phyloP scores from a whole-genome alignment of 2,329 filamentous ascomycete species.

The Sporothrix euskadiensis region DNA sequence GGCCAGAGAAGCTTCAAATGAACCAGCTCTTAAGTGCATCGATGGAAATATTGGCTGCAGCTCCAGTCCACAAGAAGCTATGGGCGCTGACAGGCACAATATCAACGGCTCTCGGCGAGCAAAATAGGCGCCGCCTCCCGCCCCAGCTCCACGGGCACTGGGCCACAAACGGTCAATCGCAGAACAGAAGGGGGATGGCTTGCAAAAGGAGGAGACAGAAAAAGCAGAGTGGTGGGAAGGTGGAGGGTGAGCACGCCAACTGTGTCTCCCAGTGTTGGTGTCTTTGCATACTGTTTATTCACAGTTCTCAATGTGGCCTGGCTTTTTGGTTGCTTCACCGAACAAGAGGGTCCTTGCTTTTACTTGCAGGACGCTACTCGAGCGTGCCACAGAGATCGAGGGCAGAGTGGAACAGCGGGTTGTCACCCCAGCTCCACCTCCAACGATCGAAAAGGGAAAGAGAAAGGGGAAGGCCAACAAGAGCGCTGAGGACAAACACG shows the following conservation, averaged over 20 bases:
- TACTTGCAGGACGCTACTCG: conserved; percentile 9
- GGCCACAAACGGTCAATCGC: background rate
- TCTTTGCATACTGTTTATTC: background rate
- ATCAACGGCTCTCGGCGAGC: background rate
- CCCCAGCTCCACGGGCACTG: background rate
- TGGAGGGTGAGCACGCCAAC: background rate
- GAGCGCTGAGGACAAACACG: background rate
- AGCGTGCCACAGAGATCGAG: background rate
- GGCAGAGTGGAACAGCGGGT: background rate
- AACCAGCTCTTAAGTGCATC: background rate
- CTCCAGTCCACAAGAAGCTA: background rate
- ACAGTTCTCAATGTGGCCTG: background rate
- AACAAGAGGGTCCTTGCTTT: conserved; percentile 11
- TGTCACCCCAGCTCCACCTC: background rate
- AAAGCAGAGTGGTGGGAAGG: background rate
- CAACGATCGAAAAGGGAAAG: background rate
- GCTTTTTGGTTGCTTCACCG: background rate
- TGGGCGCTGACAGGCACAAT: background rate
- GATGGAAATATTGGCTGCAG: background rate
- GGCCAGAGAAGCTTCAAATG: background rate
- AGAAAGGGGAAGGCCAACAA: background rate
- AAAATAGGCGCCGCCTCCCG: conserved; percentile 4
- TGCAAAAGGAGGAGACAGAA: background rate
- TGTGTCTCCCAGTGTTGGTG: background rate
- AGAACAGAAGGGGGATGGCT: background rate